Conservation (phyloP, 768 basidiomycete species). For the Pleurotus tuber-regium region DNA sequence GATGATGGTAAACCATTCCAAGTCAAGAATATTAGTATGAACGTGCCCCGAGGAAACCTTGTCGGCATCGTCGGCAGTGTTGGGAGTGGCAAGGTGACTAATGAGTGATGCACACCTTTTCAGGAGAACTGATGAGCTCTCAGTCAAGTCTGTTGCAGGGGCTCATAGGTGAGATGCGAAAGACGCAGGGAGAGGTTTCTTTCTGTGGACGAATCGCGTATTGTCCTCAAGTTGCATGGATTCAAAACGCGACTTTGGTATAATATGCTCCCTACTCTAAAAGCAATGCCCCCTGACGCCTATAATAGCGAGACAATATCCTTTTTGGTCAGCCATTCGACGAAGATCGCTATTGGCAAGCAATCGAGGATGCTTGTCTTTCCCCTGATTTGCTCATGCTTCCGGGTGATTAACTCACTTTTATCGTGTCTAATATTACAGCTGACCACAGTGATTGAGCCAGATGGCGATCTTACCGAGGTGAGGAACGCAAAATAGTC, state of each 20-base stretch:
- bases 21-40: conserved; percentile 47
- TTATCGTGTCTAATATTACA: neutral
- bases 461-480: conserved; percentile 72
- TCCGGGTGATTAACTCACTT: neutral
- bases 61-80: conserved; percentile 68
- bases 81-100: conserved; percentile 56
- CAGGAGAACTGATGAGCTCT: neutral
- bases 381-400: conserved; percentile 63
- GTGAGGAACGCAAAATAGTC: conserved; percentile 34
- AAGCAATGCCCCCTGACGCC: neutral
- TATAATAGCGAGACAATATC: conserved; percentile 57
- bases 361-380: conserved; percentile 56
- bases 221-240: conserved; percentile 76
- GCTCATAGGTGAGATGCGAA: conserved; percentile 70
- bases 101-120: conserved; percentile 2
- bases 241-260: conserved; percentile 66
- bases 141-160: conserved; percentile 58
- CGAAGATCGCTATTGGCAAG: conserved; percentile 63
- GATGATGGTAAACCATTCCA: conserved; percentile 40
- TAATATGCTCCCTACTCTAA: conserved; percentile 13
- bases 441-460: conserved; percentile 21
- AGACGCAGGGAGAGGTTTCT: conserved; percentile 44
- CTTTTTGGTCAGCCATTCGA: conserved; percentile 65
- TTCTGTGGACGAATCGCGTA: conserved; percentile 69
- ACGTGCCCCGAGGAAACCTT: conserved; percentile 54